Conservation (phyloP, 169 alveolate species). For the Cryptosporidium sp. region DNA sequence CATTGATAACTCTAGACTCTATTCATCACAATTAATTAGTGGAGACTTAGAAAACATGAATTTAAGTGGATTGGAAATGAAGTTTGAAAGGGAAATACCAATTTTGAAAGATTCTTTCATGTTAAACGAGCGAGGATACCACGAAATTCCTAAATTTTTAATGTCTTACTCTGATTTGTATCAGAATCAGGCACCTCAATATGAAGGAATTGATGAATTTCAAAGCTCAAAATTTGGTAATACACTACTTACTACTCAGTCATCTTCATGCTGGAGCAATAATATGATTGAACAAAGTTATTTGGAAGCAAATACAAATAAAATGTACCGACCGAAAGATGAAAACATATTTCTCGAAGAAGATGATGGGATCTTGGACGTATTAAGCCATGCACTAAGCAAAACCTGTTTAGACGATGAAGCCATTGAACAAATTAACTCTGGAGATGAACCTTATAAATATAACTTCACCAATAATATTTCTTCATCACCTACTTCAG, state of each 20-base stretch:
- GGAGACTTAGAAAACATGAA: constrained; percentile 21
- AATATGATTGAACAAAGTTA: constrained; percentile 29
- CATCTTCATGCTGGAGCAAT: constrained; percentile 37
- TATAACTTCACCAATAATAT: constrained; percentile 2
- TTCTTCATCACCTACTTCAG: not conserved
- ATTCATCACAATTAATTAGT: not conserved
- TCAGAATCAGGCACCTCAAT: constrained; percentile 15
- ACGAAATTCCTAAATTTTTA: constrained; percentile 55
- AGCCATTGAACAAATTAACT: not conserved
- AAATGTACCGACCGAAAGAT: not conserved
- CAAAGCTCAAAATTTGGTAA: not conserved
- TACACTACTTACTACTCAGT: not conserved
- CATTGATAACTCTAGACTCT: not conserved
- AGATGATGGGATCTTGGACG: constrained; percentile 64
- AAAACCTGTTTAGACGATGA: constrained; percentile 45
- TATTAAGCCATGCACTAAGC: constrained; percentile 43
- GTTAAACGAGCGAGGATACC: constrained; percentile 1
- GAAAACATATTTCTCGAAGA: constrained; percentile 24
- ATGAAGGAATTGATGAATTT: not conserved
- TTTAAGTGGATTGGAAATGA: constrained; percentile 61
- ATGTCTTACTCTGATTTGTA: constrained; percentile 50
- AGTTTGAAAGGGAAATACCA: constrained; percentile 6
- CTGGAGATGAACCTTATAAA: not conserved
- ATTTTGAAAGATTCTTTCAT: not conserved
- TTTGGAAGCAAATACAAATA: not conserved